These are phyloP conservation scores for Rhizophora apiculata DNA, from an alignment of 345 rosid species.

Conservation along the genomic window DNA sequence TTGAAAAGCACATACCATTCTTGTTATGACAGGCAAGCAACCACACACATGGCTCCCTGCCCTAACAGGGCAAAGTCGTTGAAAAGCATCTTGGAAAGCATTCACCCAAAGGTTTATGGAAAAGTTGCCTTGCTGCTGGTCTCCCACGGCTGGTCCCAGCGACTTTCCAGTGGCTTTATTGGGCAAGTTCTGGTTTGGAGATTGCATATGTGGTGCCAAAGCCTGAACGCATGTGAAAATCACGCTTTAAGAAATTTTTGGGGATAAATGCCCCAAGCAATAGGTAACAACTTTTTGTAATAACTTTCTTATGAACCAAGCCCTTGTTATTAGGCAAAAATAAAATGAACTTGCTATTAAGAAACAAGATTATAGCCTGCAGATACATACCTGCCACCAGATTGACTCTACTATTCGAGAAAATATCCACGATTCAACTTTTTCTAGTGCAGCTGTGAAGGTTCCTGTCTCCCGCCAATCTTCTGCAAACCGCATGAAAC, in stretches of 20 bases:
- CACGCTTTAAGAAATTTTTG: neutral
- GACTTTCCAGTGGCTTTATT: constrained; percentile 43
- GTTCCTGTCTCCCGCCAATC: constrained; percentile 97
- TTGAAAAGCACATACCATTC: constrained; percentile 43
- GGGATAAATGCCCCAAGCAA: neutral
- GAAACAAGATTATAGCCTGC: neutral
- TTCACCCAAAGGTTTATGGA: constrained; percentile 71
- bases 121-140: constrained; percentile 74
- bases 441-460: constrained; percentile 64
- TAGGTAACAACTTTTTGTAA: neutral
- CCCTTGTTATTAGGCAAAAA: neutral
- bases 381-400: constrained; percentile 90
- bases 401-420: constrained; percentile 87
- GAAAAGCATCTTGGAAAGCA: constrained; percentile 77
- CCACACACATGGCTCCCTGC: constrained; percentile 90
- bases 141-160: constrained; percentile 72
- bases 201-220: constrained; percentile 88
- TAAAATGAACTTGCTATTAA: neutral
- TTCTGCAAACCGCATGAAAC: constrained; percentile 44
- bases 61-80: constrained; percentile 82
- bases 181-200: constrained; percentile 42
- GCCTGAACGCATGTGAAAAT: constrained; percentile 39
- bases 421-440: constrained; percentile 87
- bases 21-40: constrained; percentile 75
- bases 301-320: neutral